Evolutionary conservation across 2,329 filamentous ascomycete genomes (phyloP), one percentile per base, ranked within the genome.

Genomic region (Westerdykella sp.): DNA sequence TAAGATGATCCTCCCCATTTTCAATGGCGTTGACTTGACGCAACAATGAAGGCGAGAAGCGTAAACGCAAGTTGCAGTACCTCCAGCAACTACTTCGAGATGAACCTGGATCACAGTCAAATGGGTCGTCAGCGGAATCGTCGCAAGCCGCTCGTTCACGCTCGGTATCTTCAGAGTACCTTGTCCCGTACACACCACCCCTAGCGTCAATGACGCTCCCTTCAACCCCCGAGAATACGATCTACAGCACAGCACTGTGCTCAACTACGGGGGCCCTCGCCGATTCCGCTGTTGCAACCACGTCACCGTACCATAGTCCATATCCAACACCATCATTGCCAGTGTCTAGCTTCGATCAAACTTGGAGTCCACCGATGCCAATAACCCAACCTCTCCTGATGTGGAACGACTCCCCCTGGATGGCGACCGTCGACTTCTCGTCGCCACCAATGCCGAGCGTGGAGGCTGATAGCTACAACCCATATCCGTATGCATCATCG

Each of bases 21-120:
- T 18, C 9, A 6, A n/a, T 12, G 16, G n/a, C 21, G 35, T 30
- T 16, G 9, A 4, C 16, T n/a, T 28, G 36, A 11, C 4, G n/a
- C 16, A n/a, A 9, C 10, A 14, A 22, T 13, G 6, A 38, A 66
- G 63, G 63, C 28, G 63, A 66, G 39, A 66, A 66, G 46, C 59
- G 63, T 18, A 66, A 65, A 47, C 51, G 56, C 25, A 66, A 66
- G 52, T 57, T 66, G 1, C 58, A 64, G 36, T 62, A 62, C 38
- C 58, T 66, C 14, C 61, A 65, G 40, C 56, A 64, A 37, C 51
- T 64, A n/a, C 44, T 65, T 14, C 48, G 51, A 16, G 58, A 64
- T 25, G 55, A 48, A 42, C 6, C 54, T 56, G 22, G 44, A 48
- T 21, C 28, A 39, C 21, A 30, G 42, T 34, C 43, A 51, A 16